Percentiles rank a stretch among this genome's conserved stretches.
Conservation (phyloP, 2,329 filamentous ascomycete genomes). For the Aureobasidium mangrovei region DNA sequence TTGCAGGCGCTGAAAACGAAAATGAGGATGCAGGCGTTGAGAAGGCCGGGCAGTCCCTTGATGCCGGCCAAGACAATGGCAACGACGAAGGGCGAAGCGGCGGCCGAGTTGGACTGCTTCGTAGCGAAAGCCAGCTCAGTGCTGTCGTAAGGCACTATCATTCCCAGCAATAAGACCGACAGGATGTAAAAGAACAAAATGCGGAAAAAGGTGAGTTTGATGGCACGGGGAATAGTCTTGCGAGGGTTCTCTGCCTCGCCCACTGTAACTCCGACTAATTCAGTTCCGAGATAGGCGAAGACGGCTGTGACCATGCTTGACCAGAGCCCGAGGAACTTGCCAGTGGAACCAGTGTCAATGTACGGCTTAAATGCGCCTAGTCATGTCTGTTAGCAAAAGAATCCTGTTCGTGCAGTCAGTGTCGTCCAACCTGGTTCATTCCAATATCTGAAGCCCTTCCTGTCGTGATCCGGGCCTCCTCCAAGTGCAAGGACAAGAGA, state of each 20-base stretch:
- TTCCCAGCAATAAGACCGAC: conserved; percentile 64
- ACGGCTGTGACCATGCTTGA: conserved; percentile 59
- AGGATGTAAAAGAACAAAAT: conserved; percentile 74
- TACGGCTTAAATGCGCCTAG: conserved; percentile 33
- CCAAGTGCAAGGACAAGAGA: conserved; percentile 37
- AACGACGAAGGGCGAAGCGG: conserved; percentile 66
- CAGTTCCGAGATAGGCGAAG: conserved; percentile 70
- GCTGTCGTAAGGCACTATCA: conserved; percentile 54
- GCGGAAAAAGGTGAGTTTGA: conserved; percentile 73
- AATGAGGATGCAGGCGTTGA: conserved; percentile 65
- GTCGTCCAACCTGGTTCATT: conserved; percentile 29
- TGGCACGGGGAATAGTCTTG: conserved; percentile 61
- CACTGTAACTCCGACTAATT: conserved; percentile 69
- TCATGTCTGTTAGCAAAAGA: conserved; percentile 43
- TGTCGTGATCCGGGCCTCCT: conserved; percentile 32
- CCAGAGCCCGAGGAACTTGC: conserved; percentile 38
- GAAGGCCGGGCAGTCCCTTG: conserved; percentile 52
- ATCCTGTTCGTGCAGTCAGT: conserved; percentile 48
- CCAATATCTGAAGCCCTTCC: conserved; percentile 39
- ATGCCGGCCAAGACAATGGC: conserved; percentile 60
- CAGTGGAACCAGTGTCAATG: conserved; percentile 26
- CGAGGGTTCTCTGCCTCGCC: conserved; percentile 73
- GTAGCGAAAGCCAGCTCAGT: conserved; percentile 50
- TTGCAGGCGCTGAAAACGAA: conserved; percentile 73
- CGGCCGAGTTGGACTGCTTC: conserved; percentile 34